Percentiles rank a stretch among this genome's conserved stretches.
Conservation (phyloP, 2,329 filamentous ascomycete genomes). For the Zymoseptoria tritici region DNA sequence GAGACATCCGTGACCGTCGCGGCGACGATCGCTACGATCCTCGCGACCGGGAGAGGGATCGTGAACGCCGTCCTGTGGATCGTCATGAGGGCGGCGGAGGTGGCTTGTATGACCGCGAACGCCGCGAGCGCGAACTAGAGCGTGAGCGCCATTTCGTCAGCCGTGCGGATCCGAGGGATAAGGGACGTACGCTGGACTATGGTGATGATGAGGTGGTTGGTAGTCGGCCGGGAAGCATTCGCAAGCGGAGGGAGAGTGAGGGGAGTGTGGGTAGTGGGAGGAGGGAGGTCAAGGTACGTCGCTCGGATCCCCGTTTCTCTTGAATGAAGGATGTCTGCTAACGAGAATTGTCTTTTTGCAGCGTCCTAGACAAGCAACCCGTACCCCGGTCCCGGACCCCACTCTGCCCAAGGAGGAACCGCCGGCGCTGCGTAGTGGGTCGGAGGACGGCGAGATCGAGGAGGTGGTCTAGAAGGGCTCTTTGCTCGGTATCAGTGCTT, state of each 20-base stretch:
- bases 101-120: conserved; percentile 68
- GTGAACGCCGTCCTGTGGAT: not conserved
- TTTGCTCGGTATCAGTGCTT: not conserved
- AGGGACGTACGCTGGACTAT: conserved; percentile 84
- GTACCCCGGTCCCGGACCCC: conserved; percentile 16
- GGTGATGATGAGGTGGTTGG: conserved; percentile 57
- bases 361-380: conserved; percentile 18
- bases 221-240: conserved; percentile 48
- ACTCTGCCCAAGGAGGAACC: conserved; percentile 42
- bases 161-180: conserved; percentile 71
- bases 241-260: conserved; percentile 63
- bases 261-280: conserved; percentile 33
- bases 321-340: conserved; percentile 7
- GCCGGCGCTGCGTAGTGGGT: conserved; percentile 68
- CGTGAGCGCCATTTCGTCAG: conserved; percentile 77
- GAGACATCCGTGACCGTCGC: conserved; percentile 14
- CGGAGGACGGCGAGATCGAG: conserved; percentile 97
- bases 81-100: conserved; percentile 27
- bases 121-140: conserved; percentile 81
- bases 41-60: conserved; percentile 10
- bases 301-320: not conserved
- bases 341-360: conserved; percentile 4
- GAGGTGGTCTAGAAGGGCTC: conserved; percentile 49
- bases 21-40: conserved; percentile 18
- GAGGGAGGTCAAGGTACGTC: conserved; percentile 38